Base-by-base conservation (phyloP, 192 early-diverging fungal species). In the Umbelopsis sp. region DNA sequence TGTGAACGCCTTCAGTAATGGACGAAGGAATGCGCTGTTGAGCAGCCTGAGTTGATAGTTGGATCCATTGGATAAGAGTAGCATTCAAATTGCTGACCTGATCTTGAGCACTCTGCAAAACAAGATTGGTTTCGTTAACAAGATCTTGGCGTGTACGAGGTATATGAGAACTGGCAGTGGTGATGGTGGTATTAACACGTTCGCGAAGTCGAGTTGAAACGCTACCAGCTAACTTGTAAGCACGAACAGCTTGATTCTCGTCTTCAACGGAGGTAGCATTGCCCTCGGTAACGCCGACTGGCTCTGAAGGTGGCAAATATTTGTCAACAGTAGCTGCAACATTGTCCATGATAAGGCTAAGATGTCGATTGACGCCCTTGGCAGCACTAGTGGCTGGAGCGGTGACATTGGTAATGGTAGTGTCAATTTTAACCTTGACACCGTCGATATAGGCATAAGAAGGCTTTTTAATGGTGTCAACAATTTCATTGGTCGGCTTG, bases 401-500 rank as follows among this genome's bases (percentile, higher is more conserved):
- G n/a, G 38, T 72, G 17, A 78, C 25, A 26, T 43, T 72, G 4
- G 51, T 43, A 7, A 72, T 20, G 41, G 69, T 70, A 17, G 47
- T 56, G 45, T 77, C 76, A 26, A 77, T 45, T 24, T 45, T 71
- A 16, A 56, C 71, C 43, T 70, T 77, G 50, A 77, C 76, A 20
- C 71, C 76, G 51, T 77, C 76, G 80, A 84, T 71, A 79, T 85
- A 54, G 83, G 83, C 47, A 85, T 85, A 74, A 79, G 73, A 73
- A 45, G 86, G 84, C 66, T 76, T 74, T 68, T 82, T 85, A 36
- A 91, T 83, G 7, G 80, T 75, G 44, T 78, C 75, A 24, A 91
- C 79, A 51, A 92, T 85, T 71, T 91, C 87, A 62, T 75, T 76
- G 12, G 89, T 89, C 50, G 90, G 85, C 73, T 86, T 78, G 32